phyloP scores from a whole-genome alignment of 805 yeast genomes.

The Metschnikowia corniflorae region DNA sequence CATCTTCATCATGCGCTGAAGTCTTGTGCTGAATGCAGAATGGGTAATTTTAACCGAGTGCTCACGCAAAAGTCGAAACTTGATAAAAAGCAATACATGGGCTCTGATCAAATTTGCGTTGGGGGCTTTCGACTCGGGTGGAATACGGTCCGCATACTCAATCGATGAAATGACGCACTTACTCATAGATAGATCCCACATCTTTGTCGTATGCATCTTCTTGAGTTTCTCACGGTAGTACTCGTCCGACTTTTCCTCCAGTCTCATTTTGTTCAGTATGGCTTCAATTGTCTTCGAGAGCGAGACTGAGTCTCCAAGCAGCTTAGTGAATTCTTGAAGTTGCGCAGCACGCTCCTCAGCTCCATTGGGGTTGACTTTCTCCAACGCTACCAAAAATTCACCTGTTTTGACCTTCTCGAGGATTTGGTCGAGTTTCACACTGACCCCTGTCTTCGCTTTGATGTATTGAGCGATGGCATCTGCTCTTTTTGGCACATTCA shows the following conservation, averaged over 20 bases:
- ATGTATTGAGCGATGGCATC: slow-evolving; percentile 4
- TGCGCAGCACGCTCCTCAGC: not conserved
- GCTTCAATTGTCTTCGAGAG: not conserved
- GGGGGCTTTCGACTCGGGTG: slow-evolving; percentile 5
- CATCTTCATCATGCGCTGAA: slow-evolving; percentile 20
- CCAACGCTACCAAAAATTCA: slow-evolving; percentile 3
- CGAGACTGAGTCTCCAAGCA: not conserved
- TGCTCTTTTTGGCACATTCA: slow-evolving; percentile 3
- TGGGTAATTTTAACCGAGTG: slow-evolving; percentile 5
- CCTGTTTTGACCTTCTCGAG: slow-evolving; percentile 1
- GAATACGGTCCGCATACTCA: slow-evolving; percentile 13
- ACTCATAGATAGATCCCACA: slow-evolving; percentile 19
- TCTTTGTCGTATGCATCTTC: slow-evolving; percentile 7
- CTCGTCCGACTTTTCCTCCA: slow-evolving; percentile 8
- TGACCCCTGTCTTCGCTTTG: not conserved
- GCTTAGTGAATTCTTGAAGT: not conserved
- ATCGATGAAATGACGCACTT: slow-evolving; percentile 19
- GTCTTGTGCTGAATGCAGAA: slow-evolving; percentile 12
- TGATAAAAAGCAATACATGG: slow-evolving; percentile 9
- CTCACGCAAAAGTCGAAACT: slow-evolving; percentile 11
- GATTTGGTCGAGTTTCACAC: not conserved
- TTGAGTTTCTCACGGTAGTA: slow-evolving; percentile 13
- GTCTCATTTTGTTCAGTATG: not conserved
- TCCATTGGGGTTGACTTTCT: not conserved
- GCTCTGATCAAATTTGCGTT: slow-evolving; percentile 9